Conservation (phyloP, 805 yeast species). For the Yamadazyma sp. region DNA sequence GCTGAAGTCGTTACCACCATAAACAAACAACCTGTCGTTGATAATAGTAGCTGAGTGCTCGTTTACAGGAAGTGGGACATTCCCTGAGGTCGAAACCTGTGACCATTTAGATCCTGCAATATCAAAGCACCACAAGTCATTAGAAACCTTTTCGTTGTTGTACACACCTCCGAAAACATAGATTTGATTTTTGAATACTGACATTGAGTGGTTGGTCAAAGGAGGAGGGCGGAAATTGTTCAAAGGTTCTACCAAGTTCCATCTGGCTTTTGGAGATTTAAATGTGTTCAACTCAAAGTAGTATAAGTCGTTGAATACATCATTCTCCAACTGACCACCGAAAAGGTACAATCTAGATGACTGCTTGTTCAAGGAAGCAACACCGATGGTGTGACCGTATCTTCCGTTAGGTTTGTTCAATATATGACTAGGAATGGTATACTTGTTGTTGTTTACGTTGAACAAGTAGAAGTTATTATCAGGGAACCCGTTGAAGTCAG, state of each 20-base stretch:
- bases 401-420: conserved; percentile 79
- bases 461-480: conserved; percentile 90
- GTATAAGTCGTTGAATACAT: conserved; percentile 79
- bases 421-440: conserved; percentile 45
- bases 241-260: conserved; percentile 70
- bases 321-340: conserved; percentile 92
- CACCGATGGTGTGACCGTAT: conserved; percentile 89
- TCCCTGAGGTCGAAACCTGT: conserved; percentile 65
- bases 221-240: conserved; percentile 66
- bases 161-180: conserved; percentile 90
- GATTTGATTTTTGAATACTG: conserved; percentile 71
- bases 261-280: conserved; percentile 76
- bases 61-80: conserved; percentile 80
- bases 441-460: conserved; percentile 51
- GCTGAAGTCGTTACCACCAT: conserved; percentile 82
- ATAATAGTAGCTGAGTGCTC: conserved; percentile 87
- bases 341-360: conserved; percentile 68
- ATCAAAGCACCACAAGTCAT: conserved; percentile 81
- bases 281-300: conserved; percentile 85
- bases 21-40: conserved; percentile 74
- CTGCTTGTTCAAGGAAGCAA: conserved; percentile 52
- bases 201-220: conserved; percentile 88
- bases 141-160: conserved; percentile 62
- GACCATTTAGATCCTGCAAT: conserved; percentile 70
- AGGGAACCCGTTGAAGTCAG: conserved; percentile 70